These are phyloP conservation scores for Dorcoceras hygrometricum DNA, from an alignment of 257 asterid species.

Conservation along the genomic window DNA sequence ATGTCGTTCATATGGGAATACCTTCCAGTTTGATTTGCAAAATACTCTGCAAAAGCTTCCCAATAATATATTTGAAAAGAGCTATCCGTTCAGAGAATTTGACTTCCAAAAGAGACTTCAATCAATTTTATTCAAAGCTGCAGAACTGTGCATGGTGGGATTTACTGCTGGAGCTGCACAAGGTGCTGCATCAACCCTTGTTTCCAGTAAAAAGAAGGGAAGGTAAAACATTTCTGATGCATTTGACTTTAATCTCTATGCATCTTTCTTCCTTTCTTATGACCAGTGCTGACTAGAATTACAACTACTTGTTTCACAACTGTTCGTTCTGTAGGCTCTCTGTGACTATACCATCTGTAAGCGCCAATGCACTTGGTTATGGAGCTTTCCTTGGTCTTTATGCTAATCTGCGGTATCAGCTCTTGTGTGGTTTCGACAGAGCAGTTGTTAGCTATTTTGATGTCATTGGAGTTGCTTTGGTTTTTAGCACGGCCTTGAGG, in stretches of 20 bases:
- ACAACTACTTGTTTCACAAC: not conserved
- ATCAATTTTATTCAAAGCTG: conserved; percentile 88
- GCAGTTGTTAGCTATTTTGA: conserved; percentile 67
- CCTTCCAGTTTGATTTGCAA: conserved; percentile 91
- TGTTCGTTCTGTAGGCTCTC: conserved; percentile 56
- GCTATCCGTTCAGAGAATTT: conserved; percentile 87
- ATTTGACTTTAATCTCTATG: not conserved
- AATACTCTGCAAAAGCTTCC: conserved; percentile 98
- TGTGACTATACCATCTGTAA: conserved; percentile 76
- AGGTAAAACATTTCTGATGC: conserved; percentile 43
- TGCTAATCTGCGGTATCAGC: conserved; percentile 89
- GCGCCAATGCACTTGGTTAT: conserved; percentile 88
- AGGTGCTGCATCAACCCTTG: conserved; percentile 74
- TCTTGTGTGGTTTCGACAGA: conserved; percentile 84
- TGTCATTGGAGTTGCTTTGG: conserved; percentile 82
- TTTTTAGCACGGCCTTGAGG: conserved; percentile 87
- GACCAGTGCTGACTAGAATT: conserved; percentile 14
- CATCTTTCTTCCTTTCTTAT: conserved; percentile 6
- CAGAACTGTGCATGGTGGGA: conserved; percentile 91
- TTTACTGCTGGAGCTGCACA: conserved; percentile 89
- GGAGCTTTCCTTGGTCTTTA: conserved; percentile 97
- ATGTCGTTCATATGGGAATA: conserved; percentile 93
- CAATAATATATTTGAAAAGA: conserved; percentile 82
- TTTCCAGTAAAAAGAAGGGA: conserved; percentile 85
- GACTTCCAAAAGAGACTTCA: conserved; percentile 83